Percentiles rank a stretch among this genome's conserved stretches.
Evolutionary conservation across 2,329 filamentous ascomycete genomes (phyloP).

Genomic region (Botrytis fabae): DNA sequence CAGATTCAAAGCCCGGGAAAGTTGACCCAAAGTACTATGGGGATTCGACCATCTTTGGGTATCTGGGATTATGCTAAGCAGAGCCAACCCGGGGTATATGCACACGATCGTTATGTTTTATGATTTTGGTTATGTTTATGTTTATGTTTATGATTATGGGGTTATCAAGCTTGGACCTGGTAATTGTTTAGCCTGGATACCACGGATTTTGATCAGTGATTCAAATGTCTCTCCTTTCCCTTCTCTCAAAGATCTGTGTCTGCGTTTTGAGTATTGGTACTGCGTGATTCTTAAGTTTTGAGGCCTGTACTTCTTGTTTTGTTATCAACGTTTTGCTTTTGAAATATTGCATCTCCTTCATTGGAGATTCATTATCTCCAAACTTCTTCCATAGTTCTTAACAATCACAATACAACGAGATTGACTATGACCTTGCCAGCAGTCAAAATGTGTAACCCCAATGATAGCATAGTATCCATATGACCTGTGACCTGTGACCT

Average conservation of each 20-base stretch:
- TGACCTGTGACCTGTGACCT: background rate
- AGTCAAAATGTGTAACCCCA: background rate
- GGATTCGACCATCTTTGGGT: background rate
- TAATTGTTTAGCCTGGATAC: background rate
- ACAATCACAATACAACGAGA: too few relatives aligned
- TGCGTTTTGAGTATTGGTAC: background rate
- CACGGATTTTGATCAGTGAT: background rate
- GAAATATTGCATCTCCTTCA: background rate
- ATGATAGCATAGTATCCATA: background rate
- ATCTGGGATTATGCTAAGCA: background rate
- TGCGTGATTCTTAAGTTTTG: background rate
- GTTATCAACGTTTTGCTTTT: background rate
- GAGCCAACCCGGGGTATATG: background rate
- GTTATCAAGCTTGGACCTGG: background rate
- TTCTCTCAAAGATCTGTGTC: background rate
- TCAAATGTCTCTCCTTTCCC: background rate
- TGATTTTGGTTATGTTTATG: background rate
- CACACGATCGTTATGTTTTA: background rate
- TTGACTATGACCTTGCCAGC: background rate
- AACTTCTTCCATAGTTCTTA: background rate
- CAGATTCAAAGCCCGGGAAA: background rate
- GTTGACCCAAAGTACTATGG: background rate
- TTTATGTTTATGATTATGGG: background rate
- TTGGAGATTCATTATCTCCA: background rate
- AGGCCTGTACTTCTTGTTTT: too few relatives aligned